These are phyloP conservation scores for Verticillium klebahnii DNA, from an alignment of 2,329 filamentous ascomycete genomes.

Conservation along the genomic window DNA sequence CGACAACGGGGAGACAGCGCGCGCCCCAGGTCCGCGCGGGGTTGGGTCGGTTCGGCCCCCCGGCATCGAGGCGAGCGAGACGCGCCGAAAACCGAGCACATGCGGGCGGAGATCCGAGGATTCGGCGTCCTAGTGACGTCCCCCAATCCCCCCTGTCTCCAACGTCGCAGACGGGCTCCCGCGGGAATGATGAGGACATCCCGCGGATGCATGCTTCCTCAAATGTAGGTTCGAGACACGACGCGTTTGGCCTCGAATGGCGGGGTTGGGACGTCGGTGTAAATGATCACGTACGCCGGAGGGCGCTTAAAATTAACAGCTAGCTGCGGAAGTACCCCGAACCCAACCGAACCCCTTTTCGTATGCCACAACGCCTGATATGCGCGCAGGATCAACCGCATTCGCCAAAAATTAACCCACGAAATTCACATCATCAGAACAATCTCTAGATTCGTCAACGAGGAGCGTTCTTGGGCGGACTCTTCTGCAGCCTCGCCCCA, in stretches of 20 bases:
- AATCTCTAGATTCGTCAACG: not conserved
- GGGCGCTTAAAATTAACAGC: not conserved
- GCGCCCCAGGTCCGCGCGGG: not conserved
- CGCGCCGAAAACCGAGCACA: not conserved
- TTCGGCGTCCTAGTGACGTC: not conserved
- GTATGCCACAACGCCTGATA: not conserved
- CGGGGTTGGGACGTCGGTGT: not conserved
- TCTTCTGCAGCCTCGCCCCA: not conserved
- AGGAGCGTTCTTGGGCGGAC: not conserved
- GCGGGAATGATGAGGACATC: not conserved
- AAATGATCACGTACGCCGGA: not conserved
- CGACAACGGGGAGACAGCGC: not conserved
- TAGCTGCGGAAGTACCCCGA: not conserved
- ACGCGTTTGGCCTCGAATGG: not conserved
- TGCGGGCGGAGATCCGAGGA: not conserved
- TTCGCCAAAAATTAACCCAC: not conserved
- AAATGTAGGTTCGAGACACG: not conserved
- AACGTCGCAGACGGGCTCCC: not conserved
- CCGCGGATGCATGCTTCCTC: not conserved
- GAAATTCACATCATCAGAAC: not conserved
- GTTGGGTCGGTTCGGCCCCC: not conserved
- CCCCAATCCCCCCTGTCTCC: no score
- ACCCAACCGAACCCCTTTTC: not conserved
- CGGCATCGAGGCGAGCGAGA: not conserved
- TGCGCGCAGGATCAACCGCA: not conserved